These are phyloP conservation scores for Chaetomiaceae sp. DNA, from an alignment of 2,329 filamentous ascomycete species.

Conservation along the genomic window DNA sequence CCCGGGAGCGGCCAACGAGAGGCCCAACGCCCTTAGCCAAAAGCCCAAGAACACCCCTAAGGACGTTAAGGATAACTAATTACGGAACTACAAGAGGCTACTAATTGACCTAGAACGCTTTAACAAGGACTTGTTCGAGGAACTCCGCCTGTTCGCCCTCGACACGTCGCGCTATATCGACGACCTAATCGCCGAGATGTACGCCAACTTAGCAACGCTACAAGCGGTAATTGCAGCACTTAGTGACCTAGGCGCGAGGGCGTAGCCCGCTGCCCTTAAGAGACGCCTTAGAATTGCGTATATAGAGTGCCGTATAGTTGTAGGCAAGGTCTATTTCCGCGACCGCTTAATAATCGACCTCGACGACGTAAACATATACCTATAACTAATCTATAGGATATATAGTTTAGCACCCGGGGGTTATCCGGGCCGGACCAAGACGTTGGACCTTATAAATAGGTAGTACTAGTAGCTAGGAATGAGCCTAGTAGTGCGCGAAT, in stretches of 20 bases:
- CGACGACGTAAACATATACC: background rate
- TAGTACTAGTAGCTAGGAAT: background rate
- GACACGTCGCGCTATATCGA: background rate
- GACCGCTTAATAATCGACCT: background rate
- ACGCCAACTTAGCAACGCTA: background rate
- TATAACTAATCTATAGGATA: background rate
- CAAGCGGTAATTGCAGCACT: background rate
- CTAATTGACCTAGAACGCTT: too few relatives aligned
- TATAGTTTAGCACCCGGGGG: background rate
- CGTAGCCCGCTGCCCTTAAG: background rate
- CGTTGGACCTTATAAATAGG: background rate
- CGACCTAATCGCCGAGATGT: background rate
- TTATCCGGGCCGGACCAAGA: background rate
- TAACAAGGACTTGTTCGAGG: too few relatives aligned
- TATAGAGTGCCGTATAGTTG: background rate
- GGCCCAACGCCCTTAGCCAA: background rate
- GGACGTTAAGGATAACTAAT: too few relatives aligned
- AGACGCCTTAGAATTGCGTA: background rate
- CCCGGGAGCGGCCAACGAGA: background rate
- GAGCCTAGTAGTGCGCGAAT: background rate
- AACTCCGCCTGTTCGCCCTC: background rate
- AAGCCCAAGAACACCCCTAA: background rate
- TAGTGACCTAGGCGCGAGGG: background rate
- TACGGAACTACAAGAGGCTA: too few relatives aligned
- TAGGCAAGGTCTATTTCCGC: background rate